Conservation (phyloP, 2,329 filamentous ascomycete species). For the Herpotrichia juniperi region DNA sequence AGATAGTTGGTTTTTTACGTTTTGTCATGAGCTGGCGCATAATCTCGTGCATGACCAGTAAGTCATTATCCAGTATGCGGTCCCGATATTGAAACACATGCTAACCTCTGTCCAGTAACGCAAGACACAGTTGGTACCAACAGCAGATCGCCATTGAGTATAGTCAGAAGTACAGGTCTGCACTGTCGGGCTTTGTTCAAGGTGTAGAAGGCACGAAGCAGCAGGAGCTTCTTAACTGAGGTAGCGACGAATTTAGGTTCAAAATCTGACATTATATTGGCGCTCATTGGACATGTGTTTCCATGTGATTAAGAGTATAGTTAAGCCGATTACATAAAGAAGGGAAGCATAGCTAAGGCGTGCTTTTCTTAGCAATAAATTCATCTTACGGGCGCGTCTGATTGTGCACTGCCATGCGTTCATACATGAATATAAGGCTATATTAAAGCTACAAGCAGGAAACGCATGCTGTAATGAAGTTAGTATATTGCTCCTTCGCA, state of each 20-base stretch:
- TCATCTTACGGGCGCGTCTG: no score
- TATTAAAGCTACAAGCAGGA: no score
- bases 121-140: conserved; percentile 45
- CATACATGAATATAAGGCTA: no score
- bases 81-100: not conserved
- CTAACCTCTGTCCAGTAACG: conserved; percentile 25
- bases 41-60: conserved; percentile 79
- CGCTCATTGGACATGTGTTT: no score
- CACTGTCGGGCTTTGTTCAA: conserved; percentile 30
- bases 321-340: no score
- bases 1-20: conserved; percentile 92
- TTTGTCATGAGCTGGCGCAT: conserved; percentile 95
- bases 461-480: no score
- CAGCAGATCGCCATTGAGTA: conserved; percentile 47
- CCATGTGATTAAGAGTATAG: no score
- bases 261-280: no score
- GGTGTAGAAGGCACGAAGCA: not conserved
- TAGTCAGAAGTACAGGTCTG: conserved; percentile 36
- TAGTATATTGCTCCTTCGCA: no score
- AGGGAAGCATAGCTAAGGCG: no score
- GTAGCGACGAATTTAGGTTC: conserved; percentile 2
- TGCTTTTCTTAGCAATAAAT: no score
- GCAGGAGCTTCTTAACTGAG: conserved; percentile 3
- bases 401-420: no score
- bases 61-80: not conserved